Conservation (phyloP, 768 basidiomycete species). For the Pleurotus tuoliensis region DNA sequence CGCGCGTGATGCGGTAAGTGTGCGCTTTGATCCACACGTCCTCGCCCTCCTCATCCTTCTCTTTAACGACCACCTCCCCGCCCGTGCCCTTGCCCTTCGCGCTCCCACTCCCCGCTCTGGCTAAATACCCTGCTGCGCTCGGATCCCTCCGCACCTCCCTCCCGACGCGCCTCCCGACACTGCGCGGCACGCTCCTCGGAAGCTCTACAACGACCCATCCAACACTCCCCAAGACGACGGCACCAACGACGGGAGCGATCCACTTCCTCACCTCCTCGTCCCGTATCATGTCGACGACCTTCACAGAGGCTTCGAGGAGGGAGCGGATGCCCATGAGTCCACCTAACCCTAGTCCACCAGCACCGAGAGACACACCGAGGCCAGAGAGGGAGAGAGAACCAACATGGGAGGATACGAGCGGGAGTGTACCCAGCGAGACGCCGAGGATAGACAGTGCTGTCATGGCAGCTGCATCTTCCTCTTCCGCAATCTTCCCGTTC, state of each 20-base stretch:
- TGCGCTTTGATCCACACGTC: constrained; percentile 66
- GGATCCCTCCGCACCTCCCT: constrained; percentile 42
- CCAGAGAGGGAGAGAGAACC: background rate
- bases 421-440: constrained; percentile 80
- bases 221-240: constrained; percentile 64
- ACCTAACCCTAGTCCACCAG: background rate
- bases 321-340: constrained; percentile 59
- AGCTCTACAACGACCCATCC: constrained; percentile 85
- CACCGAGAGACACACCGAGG: background rate
- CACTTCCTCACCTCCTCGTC: constrained; percentile 75
- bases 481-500: background rate
- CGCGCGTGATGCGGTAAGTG: constrained; percentile 65
- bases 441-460: constrained; percentile 68
- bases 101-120: background rate
- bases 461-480: constrained; percentile 18
- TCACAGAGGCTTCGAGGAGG: constrained; percentile 74
- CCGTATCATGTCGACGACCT: constrained; percentile 72
- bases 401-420: constrained; percentile 20
- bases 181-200: constrained; percentile 83
- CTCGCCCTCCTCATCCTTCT: constrained; percentile 43
- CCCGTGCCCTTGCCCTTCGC: background rate
- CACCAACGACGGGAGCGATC: constrained; percentile 84
- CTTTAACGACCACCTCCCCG: constrained; percentile 17
- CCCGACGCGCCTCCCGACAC: constrained; percentile 81
- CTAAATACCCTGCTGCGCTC: background rate